Evolutionary conservation across 768 basidiomycete genomes (phyloP), one percentile per base, ranked within the genome.

Genomic region (Psilocybe tampanensis): DNA sequence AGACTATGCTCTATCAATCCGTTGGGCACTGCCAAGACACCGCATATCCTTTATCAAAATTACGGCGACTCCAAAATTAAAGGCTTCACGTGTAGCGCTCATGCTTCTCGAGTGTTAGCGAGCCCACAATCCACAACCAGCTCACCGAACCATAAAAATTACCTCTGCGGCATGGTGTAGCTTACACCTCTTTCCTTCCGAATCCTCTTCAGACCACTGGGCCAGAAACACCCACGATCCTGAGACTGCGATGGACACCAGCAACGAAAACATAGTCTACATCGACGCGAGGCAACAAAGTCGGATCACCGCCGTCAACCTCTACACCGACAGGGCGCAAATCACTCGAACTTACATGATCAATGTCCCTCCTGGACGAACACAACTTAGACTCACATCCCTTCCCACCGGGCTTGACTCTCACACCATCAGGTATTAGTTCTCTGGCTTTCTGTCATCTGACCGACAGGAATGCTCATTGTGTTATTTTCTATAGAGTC

Each of bases 351-450:
- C 64, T 12, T 71, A 66, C 63, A 67, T 62, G 41, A 59, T 73
- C 50, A 45, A 36, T 3, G 68, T 76, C 9, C 60, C 69, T 23
- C 62, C 67, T 2, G 77, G 77, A 2, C 73, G 70, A 42, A 79
- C 76, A 57, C 68, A 74, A 22, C 66, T 78, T 0, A 69, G 52
- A 17, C 72, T 79, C 44, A 63, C 60, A 18, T 71, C 67, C 8
- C 62, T 80, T 19, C 75, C 77, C 0, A 70, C 65, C 52, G 68
- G 66, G 0, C 57, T 77, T 13, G 70, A 76, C 29, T 34, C n/a
- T n/a, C n/a, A n/a, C n/a, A n/a, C 77, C 18, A 53, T 77, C 8
- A 70, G 74, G 77, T 76, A 48, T 36, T 67, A 56, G 17, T 8
- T 15, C 18, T 39, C 36, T 5, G 7, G 15, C 22, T 26, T 23